Conservation (phyloP, 768 basidiomycete species). For the Collybia mongolica region DNA sequence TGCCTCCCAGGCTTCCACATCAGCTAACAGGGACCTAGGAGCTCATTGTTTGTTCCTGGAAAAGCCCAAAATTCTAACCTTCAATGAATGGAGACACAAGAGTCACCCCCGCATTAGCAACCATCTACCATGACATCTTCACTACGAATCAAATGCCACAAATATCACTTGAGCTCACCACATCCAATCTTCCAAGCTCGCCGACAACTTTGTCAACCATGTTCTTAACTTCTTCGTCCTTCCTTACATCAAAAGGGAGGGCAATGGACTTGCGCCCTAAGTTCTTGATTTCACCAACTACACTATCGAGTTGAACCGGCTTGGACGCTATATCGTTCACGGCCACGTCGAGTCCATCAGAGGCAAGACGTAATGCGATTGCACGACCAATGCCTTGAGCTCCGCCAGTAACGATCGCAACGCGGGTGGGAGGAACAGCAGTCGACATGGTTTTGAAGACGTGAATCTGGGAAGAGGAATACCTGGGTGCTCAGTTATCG, state of each 20-base stretch:
- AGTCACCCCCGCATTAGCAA: slow-evolving; percentile 40
- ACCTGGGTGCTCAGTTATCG: too few relatives aligned
- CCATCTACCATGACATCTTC: slow-evolving; percentile 26
- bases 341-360: slow-evolving; percentile 2
- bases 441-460: too few relatives aligned
- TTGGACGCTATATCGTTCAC: slow-evolving; percentile 1
- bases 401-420: slow-evolving; percentile 5
- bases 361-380: not conserved
- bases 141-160: not conserved
- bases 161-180: not conserved
- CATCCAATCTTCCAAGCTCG: slow-evolving; percentile 1
- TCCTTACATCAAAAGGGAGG: not conserved
- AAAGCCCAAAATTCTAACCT: not conserved
- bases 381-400: slow-evolving; percentile 1
- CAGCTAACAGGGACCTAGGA: slow-evolving; percentile 1
- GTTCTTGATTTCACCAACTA: not conserved
- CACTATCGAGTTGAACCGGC: not conserved
- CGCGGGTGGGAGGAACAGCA: not conserved
- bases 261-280: not conserved
- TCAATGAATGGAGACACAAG: slow-evolving; percentile 19
- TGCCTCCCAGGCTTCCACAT: slow-evolving; percentile 9
- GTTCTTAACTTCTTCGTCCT: slow-evolving; percentile 3
- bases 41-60: not conserved
- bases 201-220: not conserved
- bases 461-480: too few relatives aligned